Evolutionary conservation across 805 yeast genomes (phyloP).

Genomic region (Sugiyamaella americana): DNA sequence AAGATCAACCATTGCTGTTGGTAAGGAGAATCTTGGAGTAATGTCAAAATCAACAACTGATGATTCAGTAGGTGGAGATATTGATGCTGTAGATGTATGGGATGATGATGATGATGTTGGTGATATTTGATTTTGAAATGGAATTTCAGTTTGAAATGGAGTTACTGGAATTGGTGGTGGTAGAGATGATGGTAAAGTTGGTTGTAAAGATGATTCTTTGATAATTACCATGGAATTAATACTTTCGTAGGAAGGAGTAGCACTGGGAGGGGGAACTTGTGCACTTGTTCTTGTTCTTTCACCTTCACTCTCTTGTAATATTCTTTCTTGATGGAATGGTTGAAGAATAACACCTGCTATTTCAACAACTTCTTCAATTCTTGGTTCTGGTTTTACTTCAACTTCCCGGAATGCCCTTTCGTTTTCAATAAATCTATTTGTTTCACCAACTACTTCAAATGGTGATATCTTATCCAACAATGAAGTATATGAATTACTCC

Average conservation of each 20-base stretch:
- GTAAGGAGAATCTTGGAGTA: slow-evolving; percentile 35
- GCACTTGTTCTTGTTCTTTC: neutral
- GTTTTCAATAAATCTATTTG: neutral
- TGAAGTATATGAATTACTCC: neutral
- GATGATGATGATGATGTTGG: neutral
- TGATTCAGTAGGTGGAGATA: neutral
- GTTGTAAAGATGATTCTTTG: neutral
- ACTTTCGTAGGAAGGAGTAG: neutral
- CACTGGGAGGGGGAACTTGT: too few species aligned
- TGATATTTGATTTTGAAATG: neutral
- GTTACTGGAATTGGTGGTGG: neutral
- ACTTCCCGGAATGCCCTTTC: too few species aligned
- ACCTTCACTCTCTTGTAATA: neutral
- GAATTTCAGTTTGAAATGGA: neutral
- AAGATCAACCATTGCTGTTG: slow-evolving; percentile 35
- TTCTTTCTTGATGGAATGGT: too few species aligned
- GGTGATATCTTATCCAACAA: neutral
- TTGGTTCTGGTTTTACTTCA: too few species aligned
- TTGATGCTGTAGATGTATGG: neutral
- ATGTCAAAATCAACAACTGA: slow-evolving; percentile 53
- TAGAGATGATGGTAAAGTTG: neutral
- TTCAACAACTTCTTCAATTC: neutral
- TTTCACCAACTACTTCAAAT: neutral
- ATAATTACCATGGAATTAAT: neutral
- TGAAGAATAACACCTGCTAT: neutral